A percentile compares a stretch with the other conserved stretches of the same genome.
Conservation (phyloP, 2,329 filamentous ascomycete genomes). For the Neocucurbitaria cava region DNA sequence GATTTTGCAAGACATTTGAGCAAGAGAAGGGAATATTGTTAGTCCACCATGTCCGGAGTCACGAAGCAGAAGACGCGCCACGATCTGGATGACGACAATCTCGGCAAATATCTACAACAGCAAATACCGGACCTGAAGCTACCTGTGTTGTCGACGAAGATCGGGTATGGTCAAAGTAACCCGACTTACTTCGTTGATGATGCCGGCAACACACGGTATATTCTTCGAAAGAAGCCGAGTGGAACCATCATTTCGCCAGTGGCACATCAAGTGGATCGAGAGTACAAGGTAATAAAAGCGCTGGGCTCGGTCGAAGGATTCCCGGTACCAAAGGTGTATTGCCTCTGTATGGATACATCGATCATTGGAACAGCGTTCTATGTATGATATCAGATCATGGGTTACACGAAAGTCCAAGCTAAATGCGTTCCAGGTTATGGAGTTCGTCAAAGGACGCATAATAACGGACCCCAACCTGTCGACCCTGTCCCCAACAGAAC, state of each 20-base stretch:
- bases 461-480: slow-evolving; percentile 87
- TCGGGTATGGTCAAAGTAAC: slow-evolving; percentile 96
- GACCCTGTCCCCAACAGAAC: slow-evolving; percentile 67
- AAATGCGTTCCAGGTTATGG: slow-evolving; percentile 71
- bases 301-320: slow-evolving; percentile 76
- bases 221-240: slow-evolving; percentile 94
- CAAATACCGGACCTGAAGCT: slow-evolving; percentile 33
- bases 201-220: slow-evolving; percentile 69
- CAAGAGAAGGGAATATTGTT: not conserved
- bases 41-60: slow-evolving; percentile 14
- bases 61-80: slow-evolving; percentile 29
- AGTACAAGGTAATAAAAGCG: slow-evolving; percentile 87
- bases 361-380: slow-evolving; percentile 93
- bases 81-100: slow-evolving; percentile 38
- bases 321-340: slow-evolving; percentile 82
- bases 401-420: not conserved
- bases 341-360: slow-evolving; percentile 79
- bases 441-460: slow-evolving; percentile 90
- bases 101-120: slow-evolving; percentile 38
- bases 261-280: slow-evolving; percentile 93
- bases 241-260: slow-evolving; percentile 90
- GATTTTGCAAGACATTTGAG: not conserved
- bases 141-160: slow-evolving; percentile 62
- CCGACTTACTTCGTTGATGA: slow-evolving; percentile 91
- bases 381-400: slow-evolving; percentile 24